These are phyloP conservation scores for Priceomyces haplophilus DNA, from an alignment of 805 yeast species.

Conservation along the genomic window DNA sequence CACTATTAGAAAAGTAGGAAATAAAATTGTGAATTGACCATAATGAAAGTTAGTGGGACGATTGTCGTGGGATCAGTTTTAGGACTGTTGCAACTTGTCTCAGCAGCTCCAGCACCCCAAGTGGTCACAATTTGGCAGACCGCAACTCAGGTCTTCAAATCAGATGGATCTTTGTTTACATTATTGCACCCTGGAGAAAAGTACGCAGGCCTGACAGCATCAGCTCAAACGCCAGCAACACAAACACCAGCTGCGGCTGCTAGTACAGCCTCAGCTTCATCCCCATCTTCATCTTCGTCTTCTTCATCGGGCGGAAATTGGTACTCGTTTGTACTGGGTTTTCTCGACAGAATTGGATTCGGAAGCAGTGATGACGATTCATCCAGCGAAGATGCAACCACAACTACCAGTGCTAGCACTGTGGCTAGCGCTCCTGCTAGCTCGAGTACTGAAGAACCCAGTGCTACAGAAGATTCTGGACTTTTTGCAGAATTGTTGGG, in stretches of 20 bases:
- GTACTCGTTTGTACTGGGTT: neutral
- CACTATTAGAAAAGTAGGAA: neutral
- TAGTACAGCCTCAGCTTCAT: neutral
- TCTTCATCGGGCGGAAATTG: neutral
- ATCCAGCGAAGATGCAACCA: constrained; percentile 5
- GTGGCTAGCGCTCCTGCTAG: constrained; percentile 2
- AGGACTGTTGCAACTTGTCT: neutral
- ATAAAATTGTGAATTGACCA: too few species aligned
- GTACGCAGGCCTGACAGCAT: neutral
- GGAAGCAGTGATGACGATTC: neutral
- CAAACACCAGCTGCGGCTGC: constrained; percentile 9
- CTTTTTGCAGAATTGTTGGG: neutral
- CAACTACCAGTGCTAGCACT: neutral
- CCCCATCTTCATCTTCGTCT: neutral
- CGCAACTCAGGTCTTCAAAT: constrained; percentile 12
- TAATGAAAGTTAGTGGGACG: constrained; percentile 1
- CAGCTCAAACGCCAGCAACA: constrained; percentile 6
- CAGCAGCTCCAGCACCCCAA: constrained; percentile 22
- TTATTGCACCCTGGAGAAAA: neutral
- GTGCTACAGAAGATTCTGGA: constrained; percentile 1
- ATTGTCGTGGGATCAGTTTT: neutral
- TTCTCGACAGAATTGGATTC: neutral
- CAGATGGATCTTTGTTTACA: constrained; percentile 11
- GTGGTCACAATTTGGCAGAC: constrained; percentile 22
- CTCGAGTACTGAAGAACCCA: too few species aligned